phyloP scores from a whole-genome alignment of 345 rosid genomes.

The Acer yangbiense region DNA sequence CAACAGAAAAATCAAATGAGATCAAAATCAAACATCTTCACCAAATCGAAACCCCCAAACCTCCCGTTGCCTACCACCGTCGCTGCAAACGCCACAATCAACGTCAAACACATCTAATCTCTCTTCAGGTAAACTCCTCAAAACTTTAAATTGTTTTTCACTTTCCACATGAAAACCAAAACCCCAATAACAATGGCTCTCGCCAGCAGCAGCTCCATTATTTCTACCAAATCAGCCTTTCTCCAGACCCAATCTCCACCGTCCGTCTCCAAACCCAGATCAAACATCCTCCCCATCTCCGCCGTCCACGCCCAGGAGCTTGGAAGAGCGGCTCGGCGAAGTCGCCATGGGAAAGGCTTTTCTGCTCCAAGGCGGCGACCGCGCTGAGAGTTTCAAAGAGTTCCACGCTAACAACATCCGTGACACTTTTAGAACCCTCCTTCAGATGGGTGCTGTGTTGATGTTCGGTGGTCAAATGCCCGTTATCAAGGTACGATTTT shows the following conservation, averaged over 20 bases:
- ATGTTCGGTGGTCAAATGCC: constrained; percentile 83
- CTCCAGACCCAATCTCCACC: constrained; percentile 23
- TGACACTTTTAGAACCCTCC: constrained; percentile 67
- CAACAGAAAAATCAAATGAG: no score
- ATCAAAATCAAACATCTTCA: no score
- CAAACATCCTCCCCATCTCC: constrained; percentile 38
- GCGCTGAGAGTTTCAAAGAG: constrained; percentile 81
- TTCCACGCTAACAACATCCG: constrained; percentile 73
- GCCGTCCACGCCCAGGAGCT: constrained; percentile 58
- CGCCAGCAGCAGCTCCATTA: constrained; percentile 30
- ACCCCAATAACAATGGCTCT: constrained; percentile 32
- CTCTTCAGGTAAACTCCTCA: constrained; percentile 22
- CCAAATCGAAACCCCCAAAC: no score
- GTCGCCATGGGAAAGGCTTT: constrained; percentile 77
- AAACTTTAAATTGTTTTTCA: neutral
- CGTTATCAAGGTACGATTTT: constrained; percentile 52
- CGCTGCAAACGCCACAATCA: no score
- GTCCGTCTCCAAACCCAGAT: constrained; percentile 21
- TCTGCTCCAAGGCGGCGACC: constrained; percentile 70
- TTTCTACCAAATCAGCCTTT: constrained; percentile 35
- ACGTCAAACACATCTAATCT: no score
- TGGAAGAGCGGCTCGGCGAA: constrained; percentile 52
- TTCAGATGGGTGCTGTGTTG: constrained; percentile 75
- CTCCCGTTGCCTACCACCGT: no score
- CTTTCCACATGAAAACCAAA: neutral